Evolutionary conservation across 257 asterid species (phyloP).

Genomic region (Rubia yunnanensis): DNA sequence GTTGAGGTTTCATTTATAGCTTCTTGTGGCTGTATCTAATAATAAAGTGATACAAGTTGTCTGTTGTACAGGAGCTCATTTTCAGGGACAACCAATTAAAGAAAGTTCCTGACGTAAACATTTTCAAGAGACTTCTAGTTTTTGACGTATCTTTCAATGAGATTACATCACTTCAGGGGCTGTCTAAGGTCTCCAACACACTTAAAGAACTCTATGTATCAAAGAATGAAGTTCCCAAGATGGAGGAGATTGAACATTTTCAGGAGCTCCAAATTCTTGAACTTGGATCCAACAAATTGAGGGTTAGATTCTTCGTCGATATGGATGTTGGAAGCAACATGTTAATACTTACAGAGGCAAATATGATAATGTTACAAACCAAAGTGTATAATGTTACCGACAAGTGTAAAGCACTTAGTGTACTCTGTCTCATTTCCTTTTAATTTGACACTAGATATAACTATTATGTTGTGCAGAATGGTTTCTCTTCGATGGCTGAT

Average conservation of each 20-base stretch:
- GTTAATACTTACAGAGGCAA: slow-evolving; percentile 8
- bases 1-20: neutral
- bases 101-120: slow-evolving; percentile 72
- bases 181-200: slow-evolving; percentile 59
- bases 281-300: slow-evolving; percentile 88
- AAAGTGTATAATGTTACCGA: neutral
- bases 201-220: slow-evolving; percentile 92
- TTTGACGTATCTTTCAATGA: slow-evolving; percentile 91
- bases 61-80: slow-evolving; percentile 62
- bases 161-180: slow-evolving; percentile 58
- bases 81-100: slow-evolving; percentile 91
- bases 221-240: slow-evolving; percentile 77
- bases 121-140: slow-evolving; percentile 68
- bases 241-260: slow-evolving; percentile 90
- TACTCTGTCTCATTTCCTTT: neutral
- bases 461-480: neutral
- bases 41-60: slow-evolving; percentile 6
- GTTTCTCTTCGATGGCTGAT: slow-evolving; percentile 3
- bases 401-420: no score
- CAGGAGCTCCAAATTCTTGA: slow-evolving; percentile 76
- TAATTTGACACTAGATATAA: neutral
- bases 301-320: slow-evolving; percentile 44
- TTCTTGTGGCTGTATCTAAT: neutral
- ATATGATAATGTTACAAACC: slow-evolving; percentile 4
- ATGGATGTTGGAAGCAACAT: slow-evolving; percentile 8